Base-by-base conservation (phyloP, 257 asterid species). In the Echites panduratus region DNA sequence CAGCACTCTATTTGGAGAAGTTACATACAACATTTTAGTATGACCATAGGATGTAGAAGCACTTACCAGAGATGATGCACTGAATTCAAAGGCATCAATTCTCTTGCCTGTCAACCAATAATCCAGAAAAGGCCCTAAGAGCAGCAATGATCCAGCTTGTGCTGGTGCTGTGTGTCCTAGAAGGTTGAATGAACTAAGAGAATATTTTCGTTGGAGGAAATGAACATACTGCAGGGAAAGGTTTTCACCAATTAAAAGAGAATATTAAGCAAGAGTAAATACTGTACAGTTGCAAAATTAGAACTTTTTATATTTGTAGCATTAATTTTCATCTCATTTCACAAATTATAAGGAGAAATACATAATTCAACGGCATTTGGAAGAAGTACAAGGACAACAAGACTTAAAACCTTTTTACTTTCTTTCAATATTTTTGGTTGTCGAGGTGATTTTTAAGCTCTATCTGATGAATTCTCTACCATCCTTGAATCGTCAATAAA, bases 101-200 rank as follows among this genome's bases (percentile, higher is more conserved):
- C 99, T 90, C 84, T 89, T 90, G 90, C 76, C 78, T 45, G 98
- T 95, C 89, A 95, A 80, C 99, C 97, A 92, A 78, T 92, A 92
- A 88, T 95, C 99, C 78, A 95, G 81, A 81, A 95, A 85, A 8
- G 99, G 98, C 76, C 99, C 99, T 66, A 92, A 3, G 76, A 90
- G 68, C 79, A 95, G 79, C 73, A 95, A 82, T n/a, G 98, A 83
- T 67, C 78, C 98, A 77, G 99, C 99, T 85, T 92, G 99, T 63
- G 83, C 95, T 22, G 99, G 99, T 75, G 99, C 98, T 41, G 98
- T 92, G 82, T 95, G 99, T 61, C 99, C 99, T 78, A 95, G 92
- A 71, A 95, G 92, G 85, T 89, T 95, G 88, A 95, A 95, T 72
- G 99, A 95, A 72, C 92, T 85, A 74, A 95, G 96, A 58, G 99